phyloP scores from a whole-genome alignment of 2,329 filamentous ascomycete genomes.

The Curvularia lunata region DNA sequence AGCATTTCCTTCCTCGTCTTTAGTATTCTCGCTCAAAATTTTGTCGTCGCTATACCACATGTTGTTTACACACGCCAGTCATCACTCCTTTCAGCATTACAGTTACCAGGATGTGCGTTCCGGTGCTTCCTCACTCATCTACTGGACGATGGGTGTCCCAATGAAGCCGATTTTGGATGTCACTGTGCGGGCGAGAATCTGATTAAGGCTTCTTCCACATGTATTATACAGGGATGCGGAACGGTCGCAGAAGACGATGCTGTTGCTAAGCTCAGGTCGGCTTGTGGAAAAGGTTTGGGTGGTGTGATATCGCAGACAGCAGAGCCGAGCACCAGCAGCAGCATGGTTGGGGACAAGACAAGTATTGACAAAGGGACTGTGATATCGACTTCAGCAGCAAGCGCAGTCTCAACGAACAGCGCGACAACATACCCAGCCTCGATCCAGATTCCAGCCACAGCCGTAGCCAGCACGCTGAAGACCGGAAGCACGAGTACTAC shows the following conservation, averaged over 20 bases:
- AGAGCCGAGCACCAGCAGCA: background rate
- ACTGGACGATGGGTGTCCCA: constrained; percentile 23
- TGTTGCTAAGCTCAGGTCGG: constrained; percentile 8
- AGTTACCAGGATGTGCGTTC: constrained; percentile 28
- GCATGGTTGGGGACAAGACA: background rate
- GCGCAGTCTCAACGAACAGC: background rate
- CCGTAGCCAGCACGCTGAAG: background rate
- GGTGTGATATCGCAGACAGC: background rate
- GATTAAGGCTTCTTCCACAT: constrained; percentile 15
- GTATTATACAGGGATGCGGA: constrained; percentile 21
- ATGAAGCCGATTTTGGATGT: constrained; percentile 29
- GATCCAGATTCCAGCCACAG: background rate
- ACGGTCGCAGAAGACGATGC: constrained; percentile 12
- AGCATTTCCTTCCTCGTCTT: constrained; percentile 7
- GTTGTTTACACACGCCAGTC: constrained; percentile 6
- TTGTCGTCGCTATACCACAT: constrained; percentile 12
- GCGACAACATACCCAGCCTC: too few relatives aligned
- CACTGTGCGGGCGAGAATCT: constrained; percentile 23
- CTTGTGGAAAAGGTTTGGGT: background rate
- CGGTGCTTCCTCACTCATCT: constrained; percentile 27
- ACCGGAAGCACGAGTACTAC: background rate
- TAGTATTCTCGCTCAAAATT: background rate
- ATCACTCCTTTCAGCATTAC: constrained; percentile 7
- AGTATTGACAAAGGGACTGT: background rate
- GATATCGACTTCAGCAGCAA: background rate